A percentile compares a stretch with the other conserved stretches of the same genome.
These are phyloP conservation scores for Cenococcum geophilum DNA, from an alignment of 495 filamentous ascomycete species.

Conservation along the genomic window DNA sequence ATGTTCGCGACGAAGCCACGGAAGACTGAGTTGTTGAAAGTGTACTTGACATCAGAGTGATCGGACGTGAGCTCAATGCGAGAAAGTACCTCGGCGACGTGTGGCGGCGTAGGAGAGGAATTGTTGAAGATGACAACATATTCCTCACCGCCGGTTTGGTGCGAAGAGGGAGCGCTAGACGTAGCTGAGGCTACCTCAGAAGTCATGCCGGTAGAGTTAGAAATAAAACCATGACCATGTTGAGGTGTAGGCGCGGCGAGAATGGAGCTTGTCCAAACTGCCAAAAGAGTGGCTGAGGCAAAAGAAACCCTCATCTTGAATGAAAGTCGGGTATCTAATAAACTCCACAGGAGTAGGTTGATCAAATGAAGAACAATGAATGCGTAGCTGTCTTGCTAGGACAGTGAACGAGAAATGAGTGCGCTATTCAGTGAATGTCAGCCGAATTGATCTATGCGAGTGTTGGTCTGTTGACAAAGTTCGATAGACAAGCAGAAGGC, in stretches of 20 bases:
- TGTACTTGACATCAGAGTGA: constrained; percentile 32
- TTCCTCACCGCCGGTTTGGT: constrained; percentile 35
- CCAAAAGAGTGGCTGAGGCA: constrained; percentile 19
- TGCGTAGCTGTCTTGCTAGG: constrained; percentile 13
- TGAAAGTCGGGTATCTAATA: not conserved
- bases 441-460: not conserved
- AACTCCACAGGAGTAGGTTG: constrained; percentile 6
- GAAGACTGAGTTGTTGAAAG: constrained; percentile 45
- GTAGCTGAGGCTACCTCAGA: not conserved
- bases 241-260: constrained; percentile 5
- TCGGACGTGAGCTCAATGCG: constrained; percentile 23
- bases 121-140: constrained; percentile 39
- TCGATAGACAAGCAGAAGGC: no score
- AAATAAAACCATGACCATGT: constrained; percentile 19
- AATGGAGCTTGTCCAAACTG: constrained; percentile 10
- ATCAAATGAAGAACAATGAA: constrained; percentile 7
- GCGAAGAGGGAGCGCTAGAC: constrained; percentile 9
- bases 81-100: constrained; percentile 32
- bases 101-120: constrained; percentile 18
- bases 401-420: constrained; percentile 6
- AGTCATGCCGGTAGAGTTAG: not conserved
- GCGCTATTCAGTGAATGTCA: constrained; percentile 21
- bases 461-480: not conserved
- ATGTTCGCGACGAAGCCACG: constrained; percentile 42
- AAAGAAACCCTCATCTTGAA: constrained; percentile 24